A percentile compares a stretch with the other conserved stretches of the same genome.
phyloP scores from a whole-genome alignment of 495 filamentous ascomycete species.

The Cercophora scortea region DNA sequence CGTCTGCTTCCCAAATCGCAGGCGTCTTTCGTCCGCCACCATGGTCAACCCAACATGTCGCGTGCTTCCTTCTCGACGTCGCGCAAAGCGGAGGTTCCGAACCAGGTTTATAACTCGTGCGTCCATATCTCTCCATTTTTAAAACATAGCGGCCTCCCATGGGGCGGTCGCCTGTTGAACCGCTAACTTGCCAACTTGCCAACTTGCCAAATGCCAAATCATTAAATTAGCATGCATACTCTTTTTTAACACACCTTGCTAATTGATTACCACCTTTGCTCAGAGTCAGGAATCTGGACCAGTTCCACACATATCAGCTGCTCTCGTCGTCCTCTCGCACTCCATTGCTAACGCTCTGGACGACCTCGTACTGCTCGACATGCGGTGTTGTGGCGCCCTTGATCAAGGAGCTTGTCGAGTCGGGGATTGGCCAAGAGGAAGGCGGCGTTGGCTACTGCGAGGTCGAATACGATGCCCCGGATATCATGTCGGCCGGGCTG shows the following conservation, averaged over 20 bases:
- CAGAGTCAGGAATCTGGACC: slow-evolving; percentile 51
- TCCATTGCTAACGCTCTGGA: slow-evolving; percentile 66
- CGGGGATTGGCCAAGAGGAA: slow-evolving; percentile 49
- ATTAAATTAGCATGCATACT: too few species aligned
- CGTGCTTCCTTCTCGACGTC: slow-evolving; percentile 23
- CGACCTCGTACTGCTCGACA: slow-evolving; percentile 54
- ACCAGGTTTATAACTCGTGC: slow-evolving; percentile 41
- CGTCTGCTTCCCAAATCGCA: too few species aligned
- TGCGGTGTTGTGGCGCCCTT: slow-evolving; percentile 50
- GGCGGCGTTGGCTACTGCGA: slow-evolving; percentile 54
- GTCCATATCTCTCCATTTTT: too few species aligned
- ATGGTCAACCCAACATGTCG: not conserved
- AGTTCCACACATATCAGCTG: slow-evolving; percentile 53
- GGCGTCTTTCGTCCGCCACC: too few species aligned
- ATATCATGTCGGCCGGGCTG: slow-evolving; percentile 45
- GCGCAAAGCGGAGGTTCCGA: slow-evolving; percentile 18
- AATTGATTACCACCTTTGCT: too few species aligned
- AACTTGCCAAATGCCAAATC: too few species aligned
- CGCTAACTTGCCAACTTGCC: too few species aligned
- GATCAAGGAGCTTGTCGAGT: slow-evolving; percentile 43
- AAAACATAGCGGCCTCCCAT: too few species aligned
- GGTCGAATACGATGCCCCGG: slow-evolving; percentile 56
- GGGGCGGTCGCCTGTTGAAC: too few species aligned
- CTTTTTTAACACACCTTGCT: too few species aligned
- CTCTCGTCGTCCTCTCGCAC: slow-evolving; percentile 47